Conservation (phyloP, 371 early-diverging fungal genomes). For the Caulochytrium protostelioides region DNA sequence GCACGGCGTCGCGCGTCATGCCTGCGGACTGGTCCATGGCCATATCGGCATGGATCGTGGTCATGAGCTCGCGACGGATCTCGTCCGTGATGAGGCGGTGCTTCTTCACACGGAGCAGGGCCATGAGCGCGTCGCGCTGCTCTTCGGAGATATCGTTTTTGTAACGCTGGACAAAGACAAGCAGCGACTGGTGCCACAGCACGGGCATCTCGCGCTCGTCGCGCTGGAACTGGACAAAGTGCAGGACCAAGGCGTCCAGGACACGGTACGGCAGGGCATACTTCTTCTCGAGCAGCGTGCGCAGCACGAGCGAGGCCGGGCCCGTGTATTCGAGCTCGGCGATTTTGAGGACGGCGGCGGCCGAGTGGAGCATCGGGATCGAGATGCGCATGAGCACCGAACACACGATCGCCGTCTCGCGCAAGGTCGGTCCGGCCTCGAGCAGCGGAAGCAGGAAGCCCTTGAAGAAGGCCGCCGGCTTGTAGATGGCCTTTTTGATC, state of each 20-base stretch:
- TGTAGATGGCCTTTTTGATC: constrained; percentile 85
- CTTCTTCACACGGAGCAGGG: constrained; percentile 47
- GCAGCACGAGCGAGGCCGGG: constrained; percentile 78
- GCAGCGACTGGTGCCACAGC: constrained; percentile 87
- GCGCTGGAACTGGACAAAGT: constrained; percentile 70
- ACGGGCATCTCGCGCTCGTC: constrained; percentile 73
- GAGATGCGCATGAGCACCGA: constrained; percentile 75
- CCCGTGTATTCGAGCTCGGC: constrained; percentile 97
- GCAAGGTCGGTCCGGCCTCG: constrained; percentile 53
- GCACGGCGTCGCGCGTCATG: neutral
- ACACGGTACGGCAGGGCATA: constrained; percentile 93
- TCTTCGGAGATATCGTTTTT: constrained; percentile 82
- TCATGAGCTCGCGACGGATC: constrained; percentile 55
- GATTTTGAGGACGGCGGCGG: constrained; percentile 74
- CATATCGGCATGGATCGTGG: neutral
- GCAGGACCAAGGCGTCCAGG: constrained; percentile 78
- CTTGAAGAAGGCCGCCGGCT: constrained; percentile 93
- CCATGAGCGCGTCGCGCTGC: constrained; percentile 73
- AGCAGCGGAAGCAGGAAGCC: constrained; percentile 90
- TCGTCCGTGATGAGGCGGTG: constrained; percentile 76
- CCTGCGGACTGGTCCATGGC: neutral
- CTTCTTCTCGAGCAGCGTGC: constrained; percentile 88
- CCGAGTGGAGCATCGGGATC: constrained; percentile 84
- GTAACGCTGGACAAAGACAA: constrained; percentile 87
- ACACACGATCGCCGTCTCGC: constrained; percentile 89